Evolutionary conservation across 805 yeast species (phyloP), one percentile per base, ranked within the genome.

Genomic region (Yarrowia bubula): DNA sequence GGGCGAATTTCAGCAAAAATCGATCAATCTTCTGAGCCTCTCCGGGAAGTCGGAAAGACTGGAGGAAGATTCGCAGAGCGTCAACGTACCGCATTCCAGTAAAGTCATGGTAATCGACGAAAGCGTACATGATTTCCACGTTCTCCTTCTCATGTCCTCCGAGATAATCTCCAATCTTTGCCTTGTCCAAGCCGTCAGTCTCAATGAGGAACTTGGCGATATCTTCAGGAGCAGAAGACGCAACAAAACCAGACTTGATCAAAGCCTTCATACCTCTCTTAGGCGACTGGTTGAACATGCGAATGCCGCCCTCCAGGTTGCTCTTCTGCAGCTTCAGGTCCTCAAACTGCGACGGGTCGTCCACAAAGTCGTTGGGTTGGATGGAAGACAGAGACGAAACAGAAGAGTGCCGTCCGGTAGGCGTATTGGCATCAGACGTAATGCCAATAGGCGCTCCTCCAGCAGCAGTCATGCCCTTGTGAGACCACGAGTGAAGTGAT

Each of bases 21-120:
- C 99, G 83, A 79, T 95, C 99, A 73, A 95, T 93, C 73, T 95
- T 93, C 77, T 95, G 99, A 5, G 97, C 92, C 77, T 95, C 99
- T 60, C 99, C 99, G 1, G 99, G 99, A 67, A 95, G 81, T 74
- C 99, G 82, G 78, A 95, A 96, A 55, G 85, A 82, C 73, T 96
- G 99, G 66, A 95, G 80, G 72, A 91, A 91, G 14, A 78, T 79
- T 69, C 99, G 83, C 78, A 95, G 79, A 0, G 98, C 96, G 70
- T 88, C 96, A 14, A 92, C 92, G 73, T 95, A 92, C 1, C 85
- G 79, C 69, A 82, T 74, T 38, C 81, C 80, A 5, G 82, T 77
- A 74, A 95, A 93, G 65, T 92, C 90, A 86, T 95, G 87, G 68
- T 82, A 78, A 72, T 92, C 97, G 33, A 93, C 96, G 78, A 95